These are phyloP conservation scores for Peribolospora kevripleyi DNA, from an alignment of 768 basidiomycete species.

Conservation along the genomic window DNA sequence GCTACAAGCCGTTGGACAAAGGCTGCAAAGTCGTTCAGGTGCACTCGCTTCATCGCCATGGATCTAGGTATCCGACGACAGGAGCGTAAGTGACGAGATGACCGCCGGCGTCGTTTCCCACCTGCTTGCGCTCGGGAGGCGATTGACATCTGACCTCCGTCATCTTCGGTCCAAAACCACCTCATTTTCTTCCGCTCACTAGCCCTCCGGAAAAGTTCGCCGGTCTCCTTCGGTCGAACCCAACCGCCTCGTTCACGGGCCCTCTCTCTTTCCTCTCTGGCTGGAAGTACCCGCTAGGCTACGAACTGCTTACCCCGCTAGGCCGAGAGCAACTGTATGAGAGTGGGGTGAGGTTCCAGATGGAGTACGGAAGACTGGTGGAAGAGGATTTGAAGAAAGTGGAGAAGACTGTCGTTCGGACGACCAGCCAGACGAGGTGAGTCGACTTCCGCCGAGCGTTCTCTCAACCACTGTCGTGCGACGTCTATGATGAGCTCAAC, in stretches of 20 bases:
- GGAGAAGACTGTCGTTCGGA: slow-evolving; percentile 51
- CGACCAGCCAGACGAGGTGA: slow-evolving; percentile 31
- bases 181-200: background rate
- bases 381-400: slow-evolving; percentile 34
- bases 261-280: slow-evolving; percentile 50
- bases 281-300: slow-evolving; percentile 71
- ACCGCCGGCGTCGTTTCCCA: too few relatives aligned
- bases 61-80: slow-evolving; percentile 24
- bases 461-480: too few relatives aligned
- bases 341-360: slow-evolving; percentile 39
- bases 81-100: slow-evolving; percentile 4
- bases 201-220: background rate
- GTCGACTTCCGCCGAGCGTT: too few relatives aligned
- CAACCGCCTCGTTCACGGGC: slow-evolving; percentile 38
- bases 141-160: slow-evolving; percentile 20
- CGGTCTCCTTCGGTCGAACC: too few relatives aligned
- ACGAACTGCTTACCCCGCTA: slow-evolving; percentile 68
- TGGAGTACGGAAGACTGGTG: slow-evolving; percentile 50
- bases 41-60: slow-evolving; percentile 29
- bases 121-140: too few relatives aligned
- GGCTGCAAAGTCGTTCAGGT: background rate
- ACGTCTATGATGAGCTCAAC: background rate
- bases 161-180: slow-evolving; percentile 28
- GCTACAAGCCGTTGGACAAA: too few relatives aligned
- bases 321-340: slow-evolving; percentile 67